Evolutionary conservation across 2,329 filamentous ascomycete species (phyloP), one percentile per base, ranked within the genome.

Genomic region (Fusarium goolgardi): DNA sequence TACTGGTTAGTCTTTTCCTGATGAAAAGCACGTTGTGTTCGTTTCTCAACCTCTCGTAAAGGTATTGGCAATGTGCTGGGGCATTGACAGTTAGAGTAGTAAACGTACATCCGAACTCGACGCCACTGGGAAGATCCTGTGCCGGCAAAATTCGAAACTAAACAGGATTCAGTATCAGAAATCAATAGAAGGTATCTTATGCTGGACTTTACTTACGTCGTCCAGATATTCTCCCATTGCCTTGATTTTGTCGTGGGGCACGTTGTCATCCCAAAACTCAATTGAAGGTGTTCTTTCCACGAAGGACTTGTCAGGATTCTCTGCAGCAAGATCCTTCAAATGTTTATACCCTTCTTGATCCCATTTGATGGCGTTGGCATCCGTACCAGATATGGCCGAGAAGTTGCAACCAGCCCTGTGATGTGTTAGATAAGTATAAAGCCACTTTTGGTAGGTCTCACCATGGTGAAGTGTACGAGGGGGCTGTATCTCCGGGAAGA

Each of bases 311-410:
- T 29, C 55, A 13, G 55, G 10, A 4, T 23, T 23, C 18, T 46
- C 41, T 6, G 51, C 12, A 1, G 55, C 50, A 0, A 59, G 15
- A 1, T 39, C 56, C 4, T 45, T 56, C 1, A 59, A 1, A n/a
- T 59, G 55, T 0, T 18, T 15, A n/a, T 59, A 59, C 3, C 55
- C 40, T 6, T 56, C 7, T 4, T 20, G 21, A 3, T 59, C 51
- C 55, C 55, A 59, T 40, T 59, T 59, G 13, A 59, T 59, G 1
- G 55, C 55, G 4, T 59, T 46, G 21, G 51, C 34, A 23, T 59
- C 55, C 3, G 40, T 59, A 9, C 51, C 55, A 29, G 55, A 59
- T 13, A 59, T 59, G 11, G 55, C 55, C 6, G 55, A 59, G 31
- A 56, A 59, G 18, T 59, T 59, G 9, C 55, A 59, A 0, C 55